phyloP scores from a whole-genome alignment of 2,329 filamentous ascomycete species.

The Aspergillus ruber region DNA sequence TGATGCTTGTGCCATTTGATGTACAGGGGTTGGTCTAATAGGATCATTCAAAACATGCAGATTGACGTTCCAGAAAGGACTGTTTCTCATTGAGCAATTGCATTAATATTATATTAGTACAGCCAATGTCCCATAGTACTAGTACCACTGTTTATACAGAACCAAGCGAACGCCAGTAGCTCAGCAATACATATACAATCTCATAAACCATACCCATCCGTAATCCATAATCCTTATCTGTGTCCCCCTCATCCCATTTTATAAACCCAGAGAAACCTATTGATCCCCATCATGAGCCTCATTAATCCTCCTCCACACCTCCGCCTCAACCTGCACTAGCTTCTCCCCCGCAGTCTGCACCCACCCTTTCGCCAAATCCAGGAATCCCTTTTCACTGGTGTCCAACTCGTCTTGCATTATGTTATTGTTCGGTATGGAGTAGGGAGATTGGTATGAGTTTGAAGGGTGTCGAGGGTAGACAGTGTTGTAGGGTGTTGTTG shows the following conservation, averaged over 20 bases:
- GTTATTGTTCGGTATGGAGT: neutral
- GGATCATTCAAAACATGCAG: too few relatives aligned
- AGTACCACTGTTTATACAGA: too few relatives aligned
- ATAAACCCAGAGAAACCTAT: too few relatives aligned
- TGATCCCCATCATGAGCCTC: constrained; percentile 22
- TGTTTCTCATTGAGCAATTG: too few relatives aligned
- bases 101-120: too few relatives aligned
- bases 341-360: constrained; percentile 34
- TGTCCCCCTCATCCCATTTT: too few relatives aligned
- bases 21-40: too few relatives aligned
- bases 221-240: too few relatives aligned
- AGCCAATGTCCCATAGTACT: too few relatives aligned
- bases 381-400: constrained; percentile 24
- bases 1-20: too few relatives aligned
- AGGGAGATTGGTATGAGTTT: constrained; percentile 6
- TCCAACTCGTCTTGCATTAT: constrained; percentile 10
- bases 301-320: constrained; percentile 44
- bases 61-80: too few relatives aligned
- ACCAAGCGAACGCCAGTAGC: neutral
- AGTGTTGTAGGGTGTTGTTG: constrained; percentile 5
- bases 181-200: neutral
- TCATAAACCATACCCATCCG: neutral
- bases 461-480: constrained; percentile 26
- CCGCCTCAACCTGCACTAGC: constrained; percentile 40
- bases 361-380: constrained; percentile 39